These are phyloP conservation scores for Jacaranda copaia DNA, from an alignment of 257 asterid species.

Conservation along the genomic window DNA sequence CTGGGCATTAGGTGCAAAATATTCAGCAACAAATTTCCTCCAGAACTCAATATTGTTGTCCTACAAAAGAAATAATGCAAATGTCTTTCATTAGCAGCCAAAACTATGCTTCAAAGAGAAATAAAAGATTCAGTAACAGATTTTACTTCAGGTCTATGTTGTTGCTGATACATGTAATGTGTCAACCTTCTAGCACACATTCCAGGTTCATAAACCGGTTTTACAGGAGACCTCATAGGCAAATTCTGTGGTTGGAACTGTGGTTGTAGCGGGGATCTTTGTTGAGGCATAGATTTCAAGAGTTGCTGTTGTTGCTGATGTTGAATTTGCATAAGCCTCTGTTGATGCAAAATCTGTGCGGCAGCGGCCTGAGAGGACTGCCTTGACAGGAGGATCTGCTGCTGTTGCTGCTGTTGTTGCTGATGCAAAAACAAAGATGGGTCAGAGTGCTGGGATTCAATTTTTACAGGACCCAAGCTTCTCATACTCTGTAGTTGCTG, in stretches of 20 bases:
- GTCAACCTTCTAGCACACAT: conserved; percentile 96
- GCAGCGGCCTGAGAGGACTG: conserved; percentile 75
- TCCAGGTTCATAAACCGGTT: conserved; percentile 93
- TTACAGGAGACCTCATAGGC: conserved; percentile 66
- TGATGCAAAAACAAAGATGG: conserved; percentile 71
- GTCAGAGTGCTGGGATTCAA: conserved; percentile 77
- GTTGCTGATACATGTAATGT: conserved; percentile 97
- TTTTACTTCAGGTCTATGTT: conserved; percentile 92
- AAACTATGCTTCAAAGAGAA: background rate
- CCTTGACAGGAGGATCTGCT: conserved; percentile 65
- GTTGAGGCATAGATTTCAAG: conserved; percentile 80
- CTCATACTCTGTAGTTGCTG: conserved; percentile 75
- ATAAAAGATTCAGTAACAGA: background rate
- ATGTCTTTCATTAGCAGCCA: conserved; percentile 22
- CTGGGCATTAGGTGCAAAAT: conserved; percentile 91
- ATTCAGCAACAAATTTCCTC: conserved; percentile 92
- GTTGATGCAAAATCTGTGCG: conserved; percentile 84
- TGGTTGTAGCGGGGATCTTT: conserved; percentile 65
- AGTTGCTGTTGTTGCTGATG: conserved; percentile 78
- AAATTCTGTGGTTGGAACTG: conserved; percentile 76
- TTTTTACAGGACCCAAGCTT: conserved; percentile 62
- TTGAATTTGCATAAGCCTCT: conserved; percentile 75
- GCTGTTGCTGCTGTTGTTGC: conserved; percentile 73
- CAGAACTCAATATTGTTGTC: conserved; percentile 90
- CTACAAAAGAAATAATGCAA: conserved; percentile 51